Base-by-base conservation (phyloP, 257 asterid genomes). In the Salvia hispanica region DNA sequence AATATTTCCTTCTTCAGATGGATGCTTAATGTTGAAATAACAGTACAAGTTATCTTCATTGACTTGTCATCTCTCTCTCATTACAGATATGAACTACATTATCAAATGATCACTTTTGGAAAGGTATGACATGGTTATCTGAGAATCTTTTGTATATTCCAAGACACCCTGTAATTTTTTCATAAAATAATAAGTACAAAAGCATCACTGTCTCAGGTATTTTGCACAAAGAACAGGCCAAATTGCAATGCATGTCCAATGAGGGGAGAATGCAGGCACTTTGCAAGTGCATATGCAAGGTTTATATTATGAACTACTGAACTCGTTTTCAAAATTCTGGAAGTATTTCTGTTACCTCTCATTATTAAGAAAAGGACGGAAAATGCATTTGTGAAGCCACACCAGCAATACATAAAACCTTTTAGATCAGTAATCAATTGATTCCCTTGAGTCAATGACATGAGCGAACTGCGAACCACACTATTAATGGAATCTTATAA, bases 181-280 rank as follows among this genome's bases (percentile, higher is more conserved):
- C 31, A 13, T 33, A 46, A 40, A 6, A 56, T 55, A 71, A 55
- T 33, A 18, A 18, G 21, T 18, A 40, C 58, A 61, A 60, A 25
- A 25, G 2, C 31, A 11, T 63, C 21, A 63, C 66, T 46, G 34
- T 42, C 37, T 73, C 81, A 90, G 94, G 96, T 86, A 48, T 86
- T 91, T 67, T 88, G 97, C 80, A 88, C 96, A 21, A 88, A 88
- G 81, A 71, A 76, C 78, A 88, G 75, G 46, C 97, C 96, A 53
- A 91, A 86, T 62, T 91, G 97, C 78, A 79, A 86, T 74, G 93
- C 89, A 48, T 91, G 91, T 74, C 97, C 96, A 6, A 80, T 88
- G 93, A 86, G 84, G 77, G 91, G 79, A 55, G 93, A 87, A 67
- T 91, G 97, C 77, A 82, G 84, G 74, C 96, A 91, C 72, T 88